phyloP scores from a whole-genome alignment of 441 rosid genomes.

The Rhodomyrtus psidioides region DNA sequence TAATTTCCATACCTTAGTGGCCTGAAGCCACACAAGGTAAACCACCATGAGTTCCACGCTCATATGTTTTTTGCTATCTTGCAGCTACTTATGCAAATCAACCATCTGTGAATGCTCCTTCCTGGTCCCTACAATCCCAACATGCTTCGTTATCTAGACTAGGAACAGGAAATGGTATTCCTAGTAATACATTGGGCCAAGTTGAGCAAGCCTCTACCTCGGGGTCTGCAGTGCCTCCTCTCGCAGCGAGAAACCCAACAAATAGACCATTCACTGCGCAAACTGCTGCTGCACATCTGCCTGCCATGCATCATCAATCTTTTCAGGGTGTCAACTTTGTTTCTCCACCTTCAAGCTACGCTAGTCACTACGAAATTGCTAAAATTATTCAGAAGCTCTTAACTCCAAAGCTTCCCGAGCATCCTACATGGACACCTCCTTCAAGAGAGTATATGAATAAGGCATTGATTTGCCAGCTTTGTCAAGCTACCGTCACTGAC shows the following conservation, averaged over 20 bases:
- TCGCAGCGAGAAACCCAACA: constrained; percentile 48
- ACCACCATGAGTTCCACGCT: neutral
- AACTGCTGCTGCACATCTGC: constrained; percentile 37
- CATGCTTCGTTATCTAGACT: constrained; percentile 36
- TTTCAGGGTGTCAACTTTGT: constrained; percentile 42
- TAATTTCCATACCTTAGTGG: neutral
- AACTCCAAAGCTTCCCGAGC: constrained; percentile 56
- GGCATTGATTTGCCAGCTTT: constrained; percentile 64
- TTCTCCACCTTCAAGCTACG: constrained; percentile 35
- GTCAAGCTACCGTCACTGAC: constrained; percentile 57
- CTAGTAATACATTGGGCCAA: constrained; percentile 34
- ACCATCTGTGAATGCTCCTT: constrained; percentile 37
- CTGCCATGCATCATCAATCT: constrained; percentile 44
- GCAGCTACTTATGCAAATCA: constrained; percentile 60
- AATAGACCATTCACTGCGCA: constrained; percentile 53
- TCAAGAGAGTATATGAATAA: constrained; percentile 91
- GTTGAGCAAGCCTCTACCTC: constrained; percentile 34
- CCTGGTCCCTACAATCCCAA: constrained; percentile 67
- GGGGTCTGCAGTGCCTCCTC: constrained; percentile 28
- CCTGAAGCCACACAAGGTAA: neutral
- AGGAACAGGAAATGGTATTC: constrained; percentile 42
- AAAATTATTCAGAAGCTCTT: constrained; percentile 61
- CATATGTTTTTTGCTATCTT: constrained; percentile 5
- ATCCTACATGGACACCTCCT: constrained; percentile 90
- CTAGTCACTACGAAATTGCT: constrained; percentile 64